Conservation (phyloP, 73 alveolate genomes). For the Paramecium primaurelia region DNA sequence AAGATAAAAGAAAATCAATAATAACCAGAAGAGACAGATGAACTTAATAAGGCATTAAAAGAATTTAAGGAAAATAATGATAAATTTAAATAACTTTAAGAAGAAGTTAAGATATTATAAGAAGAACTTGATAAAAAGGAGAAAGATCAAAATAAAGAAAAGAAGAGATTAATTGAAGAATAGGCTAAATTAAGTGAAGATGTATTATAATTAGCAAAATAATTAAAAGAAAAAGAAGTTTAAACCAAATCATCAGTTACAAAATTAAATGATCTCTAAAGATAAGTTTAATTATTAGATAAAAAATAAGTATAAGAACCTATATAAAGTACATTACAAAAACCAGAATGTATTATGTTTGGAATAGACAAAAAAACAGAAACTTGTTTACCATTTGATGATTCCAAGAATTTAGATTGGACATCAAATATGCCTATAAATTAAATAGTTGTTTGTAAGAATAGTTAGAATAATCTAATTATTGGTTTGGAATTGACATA, state of each 20-base stretch:
- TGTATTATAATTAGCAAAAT: background rate
- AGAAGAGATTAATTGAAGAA: background rate
- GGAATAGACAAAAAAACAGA: background rate
- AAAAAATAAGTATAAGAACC: background rate
- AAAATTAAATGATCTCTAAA: background rate
- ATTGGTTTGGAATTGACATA: background rate
- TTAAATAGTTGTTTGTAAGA: background rate
- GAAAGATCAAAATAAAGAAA: background rate
- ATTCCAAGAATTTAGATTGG: conserved; percentile 36
- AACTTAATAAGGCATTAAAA: background rate
- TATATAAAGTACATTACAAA: background rate
- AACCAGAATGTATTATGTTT: background rate
- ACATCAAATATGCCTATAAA: background rate
- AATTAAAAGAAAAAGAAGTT: background rate
- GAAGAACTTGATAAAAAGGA: background rate
- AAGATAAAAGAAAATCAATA: background rate
- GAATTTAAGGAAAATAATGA: background rate
- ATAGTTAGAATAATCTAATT: background rate
- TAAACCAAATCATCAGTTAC: background rate
- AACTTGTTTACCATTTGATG: background rate
- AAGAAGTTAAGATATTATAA: background rate
- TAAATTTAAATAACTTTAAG: background rate
- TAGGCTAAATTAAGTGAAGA: background rate
- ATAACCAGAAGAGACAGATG: background rate
- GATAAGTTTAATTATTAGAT: background rate